Evolutionary conservation across 2,329 filamentous ascomycete genomes (phyloP).

Genomic region (Fonsecaea pedrosoi): DNA sequence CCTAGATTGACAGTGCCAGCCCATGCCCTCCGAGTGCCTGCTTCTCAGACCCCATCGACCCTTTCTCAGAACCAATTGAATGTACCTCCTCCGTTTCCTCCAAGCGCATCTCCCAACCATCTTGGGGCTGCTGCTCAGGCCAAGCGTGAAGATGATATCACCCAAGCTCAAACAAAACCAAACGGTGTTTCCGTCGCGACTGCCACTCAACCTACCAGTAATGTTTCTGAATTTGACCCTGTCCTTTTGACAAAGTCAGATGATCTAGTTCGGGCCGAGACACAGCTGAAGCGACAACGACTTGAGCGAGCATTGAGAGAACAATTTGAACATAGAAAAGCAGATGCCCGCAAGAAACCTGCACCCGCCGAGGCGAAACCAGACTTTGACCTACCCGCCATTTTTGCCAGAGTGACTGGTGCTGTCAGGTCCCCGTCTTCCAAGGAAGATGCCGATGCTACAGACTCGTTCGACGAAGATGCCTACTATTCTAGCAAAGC

Average conservation of each 20-base stretch:
- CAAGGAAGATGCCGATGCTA: constrained; percentile 54
- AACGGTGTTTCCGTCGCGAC: constrained; percentile 38
- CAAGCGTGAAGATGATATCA: constrained; percentile 30
- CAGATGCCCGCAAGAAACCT: constrained; percentile 57
- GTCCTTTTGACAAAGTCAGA: constrained; percentile 86
- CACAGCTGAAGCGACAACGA: constrained; percentile 78
- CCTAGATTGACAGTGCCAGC: constrained; percentile 64
- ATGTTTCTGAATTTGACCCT: constrained; percentile 75
- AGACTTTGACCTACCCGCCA: constrained; percentile 74
- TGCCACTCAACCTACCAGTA: constrained; percentile 48
- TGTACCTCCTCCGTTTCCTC: constrained; percentile 33
- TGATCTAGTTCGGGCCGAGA: constrained; percentile 80
- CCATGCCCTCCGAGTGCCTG: constrained; percentile 56
- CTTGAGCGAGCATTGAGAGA: constrained; percentile 80
- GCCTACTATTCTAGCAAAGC: constrained; percentile 94
- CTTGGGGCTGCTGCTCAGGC: constrained; percentile 31
- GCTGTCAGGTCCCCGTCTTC: constrained; percentile 73
- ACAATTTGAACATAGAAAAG: constrained; percentile 71
- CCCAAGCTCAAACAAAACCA: constrained; percentile 24
- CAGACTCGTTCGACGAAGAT: constrained; percentile 82
- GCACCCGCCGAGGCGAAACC: constrained; percentile 60
- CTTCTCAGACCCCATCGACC: constrained; percentile 44
- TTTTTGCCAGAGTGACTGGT: constrained; percentile 73
- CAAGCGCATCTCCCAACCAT: constrained; percentile 40
- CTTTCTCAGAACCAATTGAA: constrained; percentile 41